Conservation (phyloP, 345 rosid genomes). For the Trapa bicornis region DNA sequence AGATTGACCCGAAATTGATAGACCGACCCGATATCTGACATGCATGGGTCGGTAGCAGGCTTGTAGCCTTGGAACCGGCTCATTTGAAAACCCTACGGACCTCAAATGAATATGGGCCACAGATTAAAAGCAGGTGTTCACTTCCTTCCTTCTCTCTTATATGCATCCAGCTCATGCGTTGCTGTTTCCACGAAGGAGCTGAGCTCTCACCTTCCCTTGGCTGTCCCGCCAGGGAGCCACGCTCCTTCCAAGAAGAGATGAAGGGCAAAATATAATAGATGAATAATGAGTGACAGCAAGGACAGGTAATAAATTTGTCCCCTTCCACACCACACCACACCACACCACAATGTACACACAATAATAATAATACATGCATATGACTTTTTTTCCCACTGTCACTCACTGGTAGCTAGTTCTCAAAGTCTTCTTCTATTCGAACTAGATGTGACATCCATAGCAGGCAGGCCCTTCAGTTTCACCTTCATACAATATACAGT, state of each 20-base stretch:
- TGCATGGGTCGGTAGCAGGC: background rate
- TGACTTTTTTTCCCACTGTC: background rate
- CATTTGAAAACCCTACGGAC: too few species aligned
- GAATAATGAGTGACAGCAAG: background rate
- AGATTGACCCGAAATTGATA: background rate
- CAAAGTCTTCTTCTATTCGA: too few species aligned
- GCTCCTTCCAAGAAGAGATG: too few species aligned
- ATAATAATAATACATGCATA: too few species aligned
- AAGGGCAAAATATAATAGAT: background rate
- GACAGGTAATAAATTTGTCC: conserved; percentile 6
- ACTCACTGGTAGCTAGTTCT: background rate
- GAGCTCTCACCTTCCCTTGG: background rate
- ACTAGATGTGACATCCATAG: too few species aligned
- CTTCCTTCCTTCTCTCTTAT: background rate
- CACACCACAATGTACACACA: too few species aligned
- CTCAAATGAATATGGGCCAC: too few species aligned
- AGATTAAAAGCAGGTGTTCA: too few species aligned
- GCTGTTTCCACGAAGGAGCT: conserved; percentile 4
- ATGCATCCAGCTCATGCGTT: background rate
- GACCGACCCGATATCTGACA: background rate
- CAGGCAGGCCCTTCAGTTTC: background rate
- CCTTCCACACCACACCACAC: background rate
- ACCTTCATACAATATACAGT: conserved; percentile 1
- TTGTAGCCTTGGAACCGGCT: background rate
- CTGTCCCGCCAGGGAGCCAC: background rate